Conservation (phyloP, 2,329 filamentous ascomycete genomes). For the Pleurostoma richardsiae region DNA sequence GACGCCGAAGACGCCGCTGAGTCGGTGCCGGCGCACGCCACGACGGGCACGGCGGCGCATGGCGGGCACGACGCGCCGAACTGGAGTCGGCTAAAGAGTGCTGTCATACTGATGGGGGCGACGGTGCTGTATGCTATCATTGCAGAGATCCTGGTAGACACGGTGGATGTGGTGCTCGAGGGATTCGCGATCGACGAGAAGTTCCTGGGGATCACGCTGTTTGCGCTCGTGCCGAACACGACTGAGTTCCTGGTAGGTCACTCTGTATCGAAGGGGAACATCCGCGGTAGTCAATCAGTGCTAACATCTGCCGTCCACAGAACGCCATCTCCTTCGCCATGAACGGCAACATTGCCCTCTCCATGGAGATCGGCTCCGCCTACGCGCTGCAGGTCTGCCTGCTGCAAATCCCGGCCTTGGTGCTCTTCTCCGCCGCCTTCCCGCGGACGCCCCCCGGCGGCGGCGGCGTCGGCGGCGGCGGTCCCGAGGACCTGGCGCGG, state of each 20-base stretch:
- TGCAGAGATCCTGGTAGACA: constrained; percentile 93
- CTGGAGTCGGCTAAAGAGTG: constrained; percentile 89
- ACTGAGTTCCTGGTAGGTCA: constrained; percentile 85
- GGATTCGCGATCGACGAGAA: constrained; percentile 93
- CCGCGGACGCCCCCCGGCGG: constrained; percentile 31
- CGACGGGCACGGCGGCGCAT: constrained; percentile 24
- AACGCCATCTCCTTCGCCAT: constrained; percentile 99
- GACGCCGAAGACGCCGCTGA: constrained; percentile 42
- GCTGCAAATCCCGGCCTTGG: constrained; percentile 86
- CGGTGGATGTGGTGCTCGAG: constrained; percentile 91
- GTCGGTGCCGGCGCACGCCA: constrained; percentile 14
- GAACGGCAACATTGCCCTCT: constrained; percentile 98
- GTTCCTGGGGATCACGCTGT: constrained; percentile 93
- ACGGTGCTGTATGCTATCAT: constrained; percentile 94
- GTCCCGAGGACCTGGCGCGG: constrained; percentile 35
- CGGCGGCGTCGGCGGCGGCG: constrained; percentile 16
- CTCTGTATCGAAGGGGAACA: not conserved
- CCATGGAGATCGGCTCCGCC: constrained; percentile 97
- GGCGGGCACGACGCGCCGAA: constrained; percentile 97
- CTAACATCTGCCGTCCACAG: constrained; percentile 30
- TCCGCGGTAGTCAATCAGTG: not conserved
- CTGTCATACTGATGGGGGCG: constrained; percentile 80
- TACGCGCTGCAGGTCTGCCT: constrained; percentile 96
- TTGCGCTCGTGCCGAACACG: constrained; percentile 94
- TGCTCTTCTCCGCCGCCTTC: constrained; percentile 82